These are phyloP conservation scores for Brettanomyces nanus DNA, from an alignment of 805 yeast species.

Conservation along the genomic window DNA sequence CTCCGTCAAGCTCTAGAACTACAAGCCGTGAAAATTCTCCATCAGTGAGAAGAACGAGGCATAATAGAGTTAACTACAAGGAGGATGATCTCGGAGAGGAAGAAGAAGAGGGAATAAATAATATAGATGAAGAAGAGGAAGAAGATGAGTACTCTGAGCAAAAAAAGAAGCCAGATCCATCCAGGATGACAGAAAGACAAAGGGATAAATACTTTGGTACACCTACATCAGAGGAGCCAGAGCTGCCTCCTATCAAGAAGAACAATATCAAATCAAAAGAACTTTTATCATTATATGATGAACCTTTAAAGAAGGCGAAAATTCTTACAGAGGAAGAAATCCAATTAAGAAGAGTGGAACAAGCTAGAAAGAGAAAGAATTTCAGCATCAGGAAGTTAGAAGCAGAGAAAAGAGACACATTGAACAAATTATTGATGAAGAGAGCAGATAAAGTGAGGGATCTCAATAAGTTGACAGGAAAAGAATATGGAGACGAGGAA, in stretches of 20 bases:
- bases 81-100: constrained; percentile 17
- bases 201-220: constrained; percentile 35
- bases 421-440: constrained; percentile 76
- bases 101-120: not conserved
- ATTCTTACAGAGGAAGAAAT: constrained; percentile 77
- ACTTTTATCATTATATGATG: constrained; percentile 30
- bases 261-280: constrained; percentile 16
- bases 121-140: constrained; percentile 9
- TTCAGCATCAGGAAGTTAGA: constrained; percentile 74
- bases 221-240: constrained; percentile 16
- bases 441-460: constrained; percentile 67
- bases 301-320: constrained; percentile 36
- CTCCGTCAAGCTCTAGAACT: not conserved
- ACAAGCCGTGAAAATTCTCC: not conserved
- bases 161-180: constrained; percentile 31
- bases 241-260: constrained; percentile 7
- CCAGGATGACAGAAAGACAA: constrained; percentile 51
- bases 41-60: constrained; percentile 2
- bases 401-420: constrained; percentile 88
- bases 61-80: constrained; percentile 8
- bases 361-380: constrained; percentile 81
- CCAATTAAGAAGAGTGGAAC: constrained; percentile 74
- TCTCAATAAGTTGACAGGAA: constrained; percentile 17
- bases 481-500: constrained; percentile 23
- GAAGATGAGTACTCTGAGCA: constrained; percentile 31